Conservation (phyloP, 192 early-diverging fungal genomes). For the Chytriomyces sp. region DNA sequence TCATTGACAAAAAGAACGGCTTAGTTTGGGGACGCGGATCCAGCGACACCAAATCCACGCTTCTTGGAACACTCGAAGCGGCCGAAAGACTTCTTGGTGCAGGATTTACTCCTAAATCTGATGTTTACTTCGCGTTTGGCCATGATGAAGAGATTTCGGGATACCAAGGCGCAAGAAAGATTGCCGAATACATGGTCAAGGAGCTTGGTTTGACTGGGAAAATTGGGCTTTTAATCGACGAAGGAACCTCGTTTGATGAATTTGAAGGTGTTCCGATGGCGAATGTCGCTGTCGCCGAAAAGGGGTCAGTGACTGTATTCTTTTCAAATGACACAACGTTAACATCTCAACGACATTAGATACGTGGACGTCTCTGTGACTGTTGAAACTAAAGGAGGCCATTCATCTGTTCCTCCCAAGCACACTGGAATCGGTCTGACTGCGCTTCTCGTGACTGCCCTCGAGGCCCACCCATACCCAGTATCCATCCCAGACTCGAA, state of each 20-base stretch:
- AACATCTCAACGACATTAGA: not conserved
- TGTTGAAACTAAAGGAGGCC: conserved; percentile 44
- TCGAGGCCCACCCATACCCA: conserved; percentile 35
- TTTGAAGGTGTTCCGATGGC: conserved; percentile 32
- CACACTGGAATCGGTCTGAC: conserved; percentile 49
- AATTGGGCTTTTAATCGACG: conserved; percentile 49
- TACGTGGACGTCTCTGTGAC: conserved; percentile 40
- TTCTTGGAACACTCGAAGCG: conserved; percentile 26
- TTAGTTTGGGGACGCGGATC: conserved; percentile 38
- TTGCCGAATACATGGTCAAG: conserved; percentile 34
- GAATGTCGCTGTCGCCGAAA: conserved; percentile 40
- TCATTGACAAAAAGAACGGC: not conserved
- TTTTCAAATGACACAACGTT: not conserved
- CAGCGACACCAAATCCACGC: conserved; percentile 34
- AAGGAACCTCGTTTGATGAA: conserved; percentile 35
- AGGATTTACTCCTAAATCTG: conserved; percentile 31
- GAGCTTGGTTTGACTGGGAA: conserved; percentile 41
- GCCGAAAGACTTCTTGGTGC: conserved; percentile 39
- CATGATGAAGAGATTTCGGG: conserved; percentile 49
- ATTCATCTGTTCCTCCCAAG: conserved; percentile 44
- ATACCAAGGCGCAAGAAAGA: conserved; percentile 32
- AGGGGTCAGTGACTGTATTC: conserved; percentile 23
- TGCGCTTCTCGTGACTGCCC: conserved; percentile 22
- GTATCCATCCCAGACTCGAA: conserved; percentile 28
- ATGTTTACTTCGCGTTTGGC: too few species aligned